Base-by-base conservation (phyloP, 148 eudicot species). In the Linanthus parryae region DNA sequence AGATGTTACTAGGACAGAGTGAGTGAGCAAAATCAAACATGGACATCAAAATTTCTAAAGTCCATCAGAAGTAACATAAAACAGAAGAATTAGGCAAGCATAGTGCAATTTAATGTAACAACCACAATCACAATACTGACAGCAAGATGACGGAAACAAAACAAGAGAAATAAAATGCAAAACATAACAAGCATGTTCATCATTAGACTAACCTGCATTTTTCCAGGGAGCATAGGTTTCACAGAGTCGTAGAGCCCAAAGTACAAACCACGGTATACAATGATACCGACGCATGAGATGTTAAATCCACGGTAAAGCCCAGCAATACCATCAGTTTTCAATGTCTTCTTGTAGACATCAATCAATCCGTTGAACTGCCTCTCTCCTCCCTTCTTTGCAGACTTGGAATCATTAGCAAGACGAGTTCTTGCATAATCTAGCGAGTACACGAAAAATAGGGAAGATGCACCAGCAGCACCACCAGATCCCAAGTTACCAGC, bases 401-500 rank as follows among this genome's bases (percentile, higher is more conserved):
- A 15, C 50, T 46, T 46, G 29, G 29, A 15, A 13, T 46, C 50
- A 46, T 46, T 46, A 46, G 50, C 30, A 24, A 46, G 50, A 46
- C 50, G 50, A 10, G 50, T 46, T 23, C 50, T 28, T 23, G 50
- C 50, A 13, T 46, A 46, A 13, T 46, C 50, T 31, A 46, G 26
- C 13, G 50, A 46, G 8, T 46, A 46, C 16, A 46, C 50, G 13
- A 46, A 46, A 1, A 46, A 31, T 17, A 46, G 50, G 23, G 50
- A 46, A 7, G 50, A 46, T 12, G 50, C 50, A 46, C 50, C 50
- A 46, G 50, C 50, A 24, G 50, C 50, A 46, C 50, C 50, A 46
- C 50, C 50, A 46, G 50, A 46, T 46, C 29, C 50, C 30, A 46
- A 46, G 30, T 46, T 46, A 46, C 50, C 50, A 9, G 50, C 50